These are phyloP conservation scores for Aleurites moluccanus DNA, from an alignment of 441 rosid genomes.

Conservation along the genomic window DNA sequence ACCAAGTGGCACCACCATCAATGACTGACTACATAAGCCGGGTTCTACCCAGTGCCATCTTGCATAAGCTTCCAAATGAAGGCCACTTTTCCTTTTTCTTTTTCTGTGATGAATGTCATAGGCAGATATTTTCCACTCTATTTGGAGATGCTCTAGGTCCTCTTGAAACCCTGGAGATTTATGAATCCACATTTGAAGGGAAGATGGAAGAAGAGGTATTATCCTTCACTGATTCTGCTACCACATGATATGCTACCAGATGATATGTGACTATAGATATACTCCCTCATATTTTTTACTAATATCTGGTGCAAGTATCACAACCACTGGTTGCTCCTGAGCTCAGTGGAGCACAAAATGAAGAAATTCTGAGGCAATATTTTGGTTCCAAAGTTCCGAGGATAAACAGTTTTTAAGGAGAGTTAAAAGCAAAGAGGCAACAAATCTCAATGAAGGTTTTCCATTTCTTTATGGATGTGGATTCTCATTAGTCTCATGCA, in stretches of 20 bases:
- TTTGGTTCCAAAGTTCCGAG: conserved; percentile 18
- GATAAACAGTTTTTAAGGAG: conserved; percentile 13
- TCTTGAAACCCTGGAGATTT: conserved; percentile 36
- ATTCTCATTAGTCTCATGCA: neutral
- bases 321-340: conserved; percentile 36
- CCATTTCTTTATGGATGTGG: neutral
- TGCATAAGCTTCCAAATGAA: conserved; percentile 71
- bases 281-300: neutral
- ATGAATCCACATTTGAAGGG: conserved; percentile 20
- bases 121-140: conserved; percentile 59
- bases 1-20: conserved; percentile 66
- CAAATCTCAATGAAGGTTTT: conserved; percentile 11
- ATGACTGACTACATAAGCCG: conserved; percentile 67
- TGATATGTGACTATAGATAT: conserved; percentile 20
- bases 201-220: conserved; percentile 15
- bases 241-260: too few relatives aligned
- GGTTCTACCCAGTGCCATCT: conserved; percentile 59
- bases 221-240: conserved; percentile 15
- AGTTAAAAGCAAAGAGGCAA: conserved; percentile 26
- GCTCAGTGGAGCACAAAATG: conserved; percentile 28
- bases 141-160: conserved; percentile 75
- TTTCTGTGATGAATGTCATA: conserved; percentile 81
- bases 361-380: conserved; percentile 2
- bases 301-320: conserved; percentile 44
- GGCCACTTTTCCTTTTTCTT: conserved; percentile 83